Base-by-base conservation (phyloP, 2,329 filamentous ascomycete genomes). In the Madurella mycetomatis region DNA sequence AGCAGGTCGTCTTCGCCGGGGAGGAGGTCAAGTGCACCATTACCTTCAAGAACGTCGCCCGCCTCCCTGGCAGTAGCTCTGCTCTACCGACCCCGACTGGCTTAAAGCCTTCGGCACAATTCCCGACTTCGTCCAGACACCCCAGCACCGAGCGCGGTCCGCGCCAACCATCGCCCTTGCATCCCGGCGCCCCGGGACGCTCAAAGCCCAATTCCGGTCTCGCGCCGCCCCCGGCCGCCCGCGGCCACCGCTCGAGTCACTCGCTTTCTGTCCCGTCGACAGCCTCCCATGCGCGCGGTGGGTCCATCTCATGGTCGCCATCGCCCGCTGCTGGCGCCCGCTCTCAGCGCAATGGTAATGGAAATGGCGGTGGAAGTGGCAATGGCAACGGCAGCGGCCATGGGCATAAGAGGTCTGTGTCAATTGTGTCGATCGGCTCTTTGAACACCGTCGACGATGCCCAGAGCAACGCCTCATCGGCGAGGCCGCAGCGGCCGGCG, bases 1-100 rank as follows among this genome's bases (percentile, higher is more conserved):
- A 95, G 69, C 86, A 92, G 71, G 92, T 89, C 58, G 90, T 99
- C 65, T 99, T 97, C 74, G 90, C 94, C 54, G 94, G 94, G 72
- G 94, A 99, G 77, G 88, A 96, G 67, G 83, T 97, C 67, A 89
- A 92, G 74, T 97, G 94, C 73, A 91, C 86, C 62, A 95, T 99
- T 70, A 96, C 90, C 48, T 99, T 99, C 75, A 92, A 88, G 73
- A 99, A 99, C 70, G 81, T 92, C 59, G 79, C 83, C 41, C 47
- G 74, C 73, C 40, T 60, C 70, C 51, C 58, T 16, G 59, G 51
- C 44, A 52, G 52, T 52, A 16, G 59, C 56, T 42, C 59, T 49
- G 51, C 68, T 53, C 57, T 63, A 53, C 61, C 57, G 9, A 56
- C 56, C 1, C 52, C 55, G 58, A 63, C 47, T 41, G 39, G 34